Evolutionary conservation across 2,329 filamentous ascomycete genomes (phyloP).

Genomic region (Ciborinia camelliae): DNA sequence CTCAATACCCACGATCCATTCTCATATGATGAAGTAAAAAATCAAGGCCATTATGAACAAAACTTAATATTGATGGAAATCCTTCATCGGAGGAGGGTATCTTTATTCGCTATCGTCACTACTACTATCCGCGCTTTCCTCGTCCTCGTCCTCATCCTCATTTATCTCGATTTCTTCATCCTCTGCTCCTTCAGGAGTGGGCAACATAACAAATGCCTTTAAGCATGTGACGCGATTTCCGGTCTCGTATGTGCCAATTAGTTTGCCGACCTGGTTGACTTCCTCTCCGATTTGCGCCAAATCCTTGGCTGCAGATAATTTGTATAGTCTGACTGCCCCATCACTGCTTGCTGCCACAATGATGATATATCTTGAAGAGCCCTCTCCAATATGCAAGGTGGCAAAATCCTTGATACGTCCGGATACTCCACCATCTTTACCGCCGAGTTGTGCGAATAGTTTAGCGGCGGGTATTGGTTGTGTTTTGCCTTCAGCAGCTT

Average conservation of each 20-base stretch:
- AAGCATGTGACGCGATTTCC: conserved; percentile 87
- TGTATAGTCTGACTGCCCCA: conserved; percentile 79
- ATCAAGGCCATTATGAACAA: not conserved
- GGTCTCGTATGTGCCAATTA: conserved; percentile 79
- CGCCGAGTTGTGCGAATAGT: conserved; percentile 74
- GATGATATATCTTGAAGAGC: conserved; percentile 45
- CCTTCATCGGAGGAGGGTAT: conserved; percentile 30
- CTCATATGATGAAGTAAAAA: not conserved
- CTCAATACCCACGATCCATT: not conserved
- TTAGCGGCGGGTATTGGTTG: conserved; percentile 57
- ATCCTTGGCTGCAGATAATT: conserved; percentile 43
- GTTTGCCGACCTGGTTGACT: conserved; percentile 41
- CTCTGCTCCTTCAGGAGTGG: conserved; percentile 57
- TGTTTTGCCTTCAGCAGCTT: conserved; percentile 40
- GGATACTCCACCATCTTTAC: conserved; percentile 62
- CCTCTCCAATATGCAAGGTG: conserved; percentile 44
- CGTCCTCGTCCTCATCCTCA: conserved; percentile 28
- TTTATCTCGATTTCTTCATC: conserved; percentile 39
- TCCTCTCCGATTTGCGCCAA: conserved; percentile 38
- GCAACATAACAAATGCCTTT: conserved; percentile 80
- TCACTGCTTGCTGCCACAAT: conserved; percentile 79
- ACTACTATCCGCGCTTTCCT: conserved; percentile 26
- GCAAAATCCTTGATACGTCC: conserved; percentile 89
- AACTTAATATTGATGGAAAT: conserved; percentile 2
- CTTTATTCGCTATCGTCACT: conserved; percentile 37